These are phyloP conservation scores for Polysphondylium violaceum DNA, from an alignment of 78 protist species.

Conservation along the genomic window DNA sequence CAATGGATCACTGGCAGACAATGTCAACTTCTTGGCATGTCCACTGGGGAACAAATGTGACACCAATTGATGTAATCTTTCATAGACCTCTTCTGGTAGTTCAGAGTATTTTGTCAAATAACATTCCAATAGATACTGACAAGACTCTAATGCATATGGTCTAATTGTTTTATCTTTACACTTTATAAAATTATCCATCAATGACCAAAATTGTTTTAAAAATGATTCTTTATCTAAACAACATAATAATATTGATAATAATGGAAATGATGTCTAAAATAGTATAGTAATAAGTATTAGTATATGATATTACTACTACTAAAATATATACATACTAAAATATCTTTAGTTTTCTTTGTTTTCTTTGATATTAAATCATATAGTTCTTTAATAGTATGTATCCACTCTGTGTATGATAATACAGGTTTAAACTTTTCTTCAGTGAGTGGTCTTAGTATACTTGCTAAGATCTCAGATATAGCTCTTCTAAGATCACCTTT, in stretches of 20 bases:
- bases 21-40: conserved; percentile 47
- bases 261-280: conserved; percentile 74
- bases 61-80: conserved; percentile 70
- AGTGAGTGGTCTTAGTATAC: conserved; percentile 65
- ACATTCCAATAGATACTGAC: conserved; percentile 72
- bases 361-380: conserved; percentile 58
- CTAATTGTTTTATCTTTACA: conserved; percentile 54
- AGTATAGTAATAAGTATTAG: background rate
- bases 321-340: conserved; percentile 29
- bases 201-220: conserved; percentile 61
- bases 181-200: conserved; percentile 70
- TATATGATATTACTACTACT: background rate
- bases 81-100: conserved; percentile 73
- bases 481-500: conserved; percentile 76
- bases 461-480: conserved; percentile 53
- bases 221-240: conserved; percentile 66
- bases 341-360: conserved; percentile 63
- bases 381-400: conserved; percentile 34
- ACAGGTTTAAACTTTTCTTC: conserved; percentile 72
- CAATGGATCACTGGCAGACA: conserved; percentile 36
- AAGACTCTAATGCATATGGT: conserved; percentile 68
- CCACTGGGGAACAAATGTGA: conserved; percentile 58
- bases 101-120: conserved; percentile 61
- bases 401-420: conserved; percentile 58
- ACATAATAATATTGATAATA: conserved; percentile 74